These are phyloP conservation scores for Amorphotheca resinae DNA, from an alignment of 495 filamentous ascomycete genomes.

Conservation along the genomic window DNA sequence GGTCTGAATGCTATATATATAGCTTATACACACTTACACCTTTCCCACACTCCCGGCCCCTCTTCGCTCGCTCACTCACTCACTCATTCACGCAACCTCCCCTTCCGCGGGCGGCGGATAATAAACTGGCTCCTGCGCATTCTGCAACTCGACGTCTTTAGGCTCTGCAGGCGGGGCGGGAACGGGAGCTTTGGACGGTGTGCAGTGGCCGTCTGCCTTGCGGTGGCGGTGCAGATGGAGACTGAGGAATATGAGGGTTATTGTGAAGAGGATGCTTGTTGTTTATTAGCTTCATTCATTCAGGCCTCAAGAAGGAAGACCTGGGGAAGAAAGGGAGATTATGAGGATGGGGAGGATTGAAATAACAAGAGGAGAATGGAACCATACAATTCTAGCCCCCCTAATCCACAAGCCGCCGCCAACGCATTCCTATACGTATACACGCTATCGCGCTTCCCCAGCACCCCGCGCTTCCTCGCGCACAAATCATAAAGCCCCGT, in stretches of 20 bases:
- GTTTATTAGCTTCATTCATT: not conserved
- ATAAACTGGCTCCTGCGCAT: no score
- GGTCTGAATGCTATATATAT: no score
- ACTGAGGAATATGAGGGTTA: not conserved
- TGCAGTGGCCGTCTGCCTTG: not conserved
- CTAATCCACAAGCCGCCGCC: constrained; percentile 25
- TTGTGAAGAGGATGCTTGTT: constrained; percentile 25
- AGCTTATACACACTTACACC: no score
- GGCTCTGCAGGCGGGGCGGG: no score
- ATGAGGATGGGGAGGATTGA: no score
- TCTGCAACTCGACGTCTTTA: no score
- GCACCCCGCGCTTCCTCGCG: constrained; percentile 4
- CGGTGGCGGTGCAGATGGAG: not conserved
- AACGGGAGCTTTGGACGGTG: not conserved
- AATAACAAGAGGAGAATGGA: not conserved
- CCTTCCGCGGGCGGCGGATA: no score
- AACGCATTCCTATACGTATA: constrained; percentile 16
- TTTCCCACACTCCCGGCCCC: no score
- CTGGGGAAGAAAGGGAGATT: no score
- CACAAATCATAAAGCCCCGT: constrained; percentile 14
- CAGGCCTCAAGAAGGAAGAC: no score
- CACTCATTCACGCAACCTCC: no score
- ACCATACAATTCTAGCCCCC: constrained; percentile 33
- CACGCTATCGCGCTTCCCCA: not conserved
- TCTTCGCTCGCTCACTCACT: no score